Evolutionary conservation across 2,329 filamentous ascomycete species (phyloP).

Genomic region (Raffaelea ambrosiae): DNA sequence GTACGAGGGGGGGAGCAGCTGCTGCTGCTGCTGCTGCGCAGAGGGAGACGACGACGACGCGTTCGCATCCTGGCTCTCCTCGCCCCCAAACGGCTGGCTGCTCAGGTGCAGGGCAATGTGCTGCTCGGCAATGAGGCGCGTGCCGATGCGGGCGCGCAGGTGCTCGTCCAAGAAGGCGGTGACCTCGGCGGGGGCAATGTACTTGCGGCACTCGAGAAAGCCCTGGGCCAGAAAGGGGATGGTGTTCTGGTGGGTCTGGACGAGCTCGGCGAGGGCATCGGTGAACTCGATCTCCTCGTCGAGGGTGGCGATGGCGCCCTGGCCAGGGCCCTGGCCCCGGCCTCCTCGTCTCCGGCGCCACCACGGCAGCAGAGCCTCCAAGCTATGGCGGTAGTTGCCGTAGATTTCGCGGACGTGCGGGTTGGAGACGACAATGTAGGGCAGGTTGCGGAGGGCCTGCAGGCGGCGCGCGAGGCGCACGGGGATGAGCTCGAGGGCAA

Average conservation of each 20-base stretch:
- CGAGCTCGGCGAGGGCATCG: constrained; percentile 87
- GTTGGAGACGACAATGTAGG: constrained; percentile 98
- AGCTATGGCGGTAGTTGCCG: constrained; percentile 88
- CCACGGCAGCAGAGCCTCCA: constrained; percentile 85
- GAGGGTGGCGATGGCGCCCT: constrained; percentile 55
- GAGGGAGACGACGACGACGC: too few species aligned
- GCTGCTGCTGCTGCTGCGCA: not conserved
- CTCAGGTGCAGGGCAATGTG: constrained; percentile 82
- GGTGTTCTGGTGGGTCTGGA: constrained; percentile 88
- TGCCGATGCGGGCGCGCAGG: constrained; percentile 87
- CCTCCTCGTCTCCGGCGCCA: constrained; percentile 33
- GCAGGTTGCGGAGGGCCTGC: constrained; percentile 83
- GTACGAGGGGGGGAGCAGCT: constrained; percentile 44
- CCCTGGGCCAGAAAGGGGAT: constrained; percentile 87
- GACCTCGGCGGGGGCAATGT: constrained; percentile 76
- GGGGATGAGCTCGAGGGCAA: constrained; percentile 85
- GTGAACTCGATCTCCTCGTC: constrained; percentile 90
- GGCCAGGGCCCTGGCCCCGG: not conserved
- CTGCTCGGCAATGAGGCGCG: constrained; percentile 88
- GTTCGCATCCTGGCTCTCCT: constrained; percentile 14
- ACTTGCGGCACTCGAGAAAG: constrained; percentile 87
- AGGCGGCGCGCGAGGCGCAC: constrained; percentile 90
- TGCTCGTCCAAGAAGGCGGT: constrained; percentile 90
- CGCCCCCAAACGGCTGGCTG: constrained; percentile 55
- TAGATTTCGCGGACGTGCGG: constrained; percentile 91